Base-by-base conservation (phyloP, 352 stramenopile genomes). In the Globisporangium cylindrosporum region DNA sequence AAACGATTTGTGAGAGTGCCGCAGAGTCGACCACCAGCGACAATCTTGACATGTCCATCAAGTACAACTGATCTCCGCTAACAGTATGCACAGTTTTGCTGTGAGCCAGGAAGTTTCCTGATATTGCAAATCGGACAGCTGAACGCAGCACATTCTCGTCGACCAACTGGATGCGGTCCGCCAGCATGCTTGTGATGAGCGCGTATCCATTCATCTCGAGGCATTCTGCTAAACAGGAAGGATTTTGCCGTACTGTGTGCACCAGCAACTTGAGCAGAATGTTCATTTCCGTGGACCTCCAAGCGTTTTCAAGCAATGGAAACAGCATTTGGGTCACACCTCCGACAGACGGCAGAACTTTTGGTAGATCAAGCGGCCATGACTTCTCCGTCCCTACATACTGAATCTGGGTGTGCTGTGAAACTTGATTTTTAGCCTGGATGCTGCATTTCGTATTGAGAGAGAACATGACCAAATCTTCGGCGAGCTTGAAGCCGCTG, bases 331-430 rank as follows among this genome's bases (percentile, higher is more conserved):
- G 77, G 0, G 65, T 67, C 18, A 92, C 70, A 0, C 85, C 84
- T 36, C 87, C 87, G 20, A 94, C 72, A 0, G 75, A 90, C 61
- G 83, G 85, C 4, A 92, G 54, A 2, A 81, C 71, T 69, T 81
- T 81, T 7, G 82, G 72, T 10, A 94, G 70, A 68, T 94, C 75
- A 2, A 94, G 62, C 2, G 75, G 78, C 25, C 41, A 70, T 1
- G 72, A 84, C 14, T 54, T 64, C 29, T 79, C 76, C 1, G 79
- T 90, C 12, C 87, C 85, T 7, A 92, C 72, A 22, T 78, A 88
- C 34, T 92, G 80, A 1, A 89, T 67, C 43, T 90, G 75, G 2
- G 71, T 79, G 64, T 75, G 63, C 22, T 65, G 20, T 46, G 73
- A 56, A 6, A 72, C 27, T 63, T 68, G 66, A 18, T 64, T 66